Percentiles rank a stretch among this genome's conserved stretches.
These are phyloP conservation scores for Aspergillus chevalieri DNA, from an alignment of 2,329 filamentous ascomycete species.

Conservation along the genomic window DNA sequence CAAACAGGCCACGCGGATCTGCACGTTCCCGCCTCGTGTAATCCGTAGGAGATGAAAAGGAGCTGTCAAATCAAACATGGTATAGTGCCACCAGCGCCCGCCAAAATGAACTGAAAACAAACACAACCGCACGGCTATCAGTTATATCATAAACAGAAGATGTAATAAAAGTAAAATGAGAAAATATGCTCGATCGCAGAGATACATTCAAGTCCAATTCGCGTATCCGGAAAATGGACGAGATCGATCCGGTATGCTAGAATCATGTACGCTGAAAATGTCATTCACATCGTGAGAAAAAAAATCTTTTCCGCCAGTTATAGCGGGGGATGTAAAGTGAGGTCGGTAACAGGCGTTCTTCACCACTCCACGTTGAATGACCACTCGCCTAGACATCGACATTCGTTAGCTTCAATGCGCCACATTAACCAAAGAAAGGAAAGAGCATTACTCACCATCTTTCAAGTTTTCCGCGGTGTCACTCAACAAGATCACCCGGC, in stretches of 20 bases:
- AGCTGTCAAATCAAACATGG: background rate
- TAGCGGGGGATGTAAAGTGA: too few species aligned
- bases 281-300: slow-evolving; percentile 20
- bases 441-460: slow-evolving; percentile 56
- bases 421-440: background rate
- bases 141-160: background rate
- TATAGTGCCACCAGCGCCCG: background rate
- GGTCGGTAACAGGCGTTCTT: slow-evolving; percentile 1
- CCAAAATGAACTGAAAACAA: background rate
- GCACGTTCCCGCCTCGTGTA: background rate
- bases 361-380: slow-evolving; percentile 41
- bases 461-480: slow-evolving; percentile 91
- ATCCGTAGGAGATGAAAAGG: background rate
- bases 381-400: slow-evolving; percentile 34
- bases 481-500: slow-evolving; percentile 79
- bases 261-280: slow-evolving; percentile 8
- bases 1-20: background rate
- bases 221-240: too few species aligned
- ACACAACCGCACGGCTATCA: background rate
- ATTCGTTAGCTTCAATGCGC: slow-evolving; percentile 5
- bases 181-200: too few species aligned
- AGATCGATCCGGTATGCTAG: slow-evolving; percentile 3
- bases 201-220: too few species aligned
- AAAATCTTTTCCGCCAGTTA: slow-evolving; percentile 1
- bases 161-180: background rate